Evolutionary conservation across 192 early-diverging fungal species (phyloP).

Genomic region (Rhizophagus clarus): DNA sequence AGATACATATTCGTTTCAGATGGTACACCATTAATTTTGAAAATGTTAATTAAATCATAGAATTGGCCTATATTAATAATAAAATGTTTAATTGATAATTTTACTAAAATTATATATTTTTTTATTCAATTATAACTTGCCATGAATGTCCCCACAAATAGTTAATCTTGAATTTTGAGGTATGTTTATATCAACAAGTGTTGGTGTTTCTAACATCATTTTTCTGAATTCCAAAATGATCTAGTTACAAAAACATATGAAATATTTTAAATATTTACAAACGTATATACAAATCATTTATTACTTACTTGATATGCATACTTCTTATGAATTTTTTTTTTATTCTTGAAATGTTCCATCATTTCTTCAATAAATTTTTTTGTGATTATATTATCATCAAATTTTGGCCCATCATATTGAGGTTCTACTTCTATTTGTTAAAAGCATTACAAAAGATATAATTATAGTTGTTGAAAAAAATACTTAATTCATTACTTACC

Average conservation of each 20-base stretch:
- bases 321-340: constrained; percentile 90
- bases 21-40: constrained; percentile 90
- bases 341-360: constrained; percentile 77
- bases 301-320: constrained; percentile 74
- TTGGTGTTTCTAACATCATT: constrained; percentile 73
- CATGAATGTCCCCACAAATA: constrained; percentile 98
- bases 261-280: too few relatives aligned
- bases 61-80: constrained; percentile 67
- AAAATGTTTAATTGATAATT: not conserved
- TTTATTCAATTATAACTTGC: constrained; percentile 26
- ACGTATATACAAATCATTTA: too few relatives aligned
- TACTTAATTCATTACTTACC: too few relatives aligned
- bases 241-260: too few relatives aligned
- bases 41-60: constrained; percentile 96
- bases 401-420: constrained; percentile 83
- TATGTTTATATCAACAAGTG: constrained; percentile 85
- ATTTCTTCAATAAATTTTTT: constrained; percentile 78
- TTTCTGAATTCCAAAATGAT: constrained; percentile 79
- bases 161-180: too few relatives aligned
- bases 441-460: not conserved
- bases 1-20: constrained; percentile 81
- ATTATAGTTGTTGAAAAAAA: too few relatives aligned
- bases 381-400: constrained; percentile 69
- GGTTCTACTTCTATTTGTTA: constrained; percentile 57
- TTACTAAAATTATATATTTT: not conserved